These are phyloP conservation scores for Mortierella sp. DNA, from an alignment of 371 early-diverging fungal species.

Conservation along the genomic window DNA sequence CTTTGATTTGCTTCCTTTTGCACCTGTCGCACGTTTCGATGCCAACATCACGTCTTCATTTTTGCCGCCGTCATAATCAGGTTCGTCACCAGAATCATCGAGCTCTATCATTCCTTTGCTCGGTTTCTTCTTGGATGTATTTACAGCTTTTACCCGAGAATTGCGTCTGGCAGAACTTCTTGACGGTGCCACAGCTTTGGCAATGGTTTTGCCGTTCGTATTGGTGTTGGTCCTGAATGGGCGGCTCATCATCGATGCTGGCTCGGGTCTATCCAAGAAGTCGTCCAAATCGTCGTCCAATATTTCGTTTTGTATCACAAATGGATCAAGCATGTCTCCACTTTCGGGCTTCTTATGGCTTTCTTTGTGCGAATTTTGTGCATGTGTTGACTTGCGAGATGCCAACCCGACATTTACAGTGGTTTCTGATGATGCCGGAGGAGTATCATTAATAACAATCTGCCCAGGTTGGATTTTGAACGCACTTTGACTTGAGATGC, in stretches of 20 bases:
- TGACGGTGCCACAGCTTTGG: not conserved
- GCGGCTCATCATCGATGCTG: slow-evolving; percentile 42
- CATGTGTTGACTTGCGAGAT: not conserved
- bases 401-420: not conserved
- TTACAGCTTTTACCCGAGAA: not conserved
- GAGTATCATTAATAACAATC: slow-evolving; percentile 5
- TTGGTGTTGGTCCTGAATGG: slow-evolving; percentile 23
- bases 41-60: not conserved
- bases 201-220: not conserved
- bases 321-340: not conserved
- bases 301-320: not conserved
- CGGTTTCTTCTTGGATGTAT: slow-evolving; percentile 11
- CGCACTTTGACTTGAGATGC: slow-evolving; percentile 36
- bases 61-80: not conserved
- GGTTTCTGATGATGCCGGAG: not conserved
- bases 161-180: slow-evolving; percentile 5
- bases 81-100: slow-evolving; percentile 39
- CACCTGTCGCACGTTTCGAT: not conserved
- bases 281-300: slow-evolving; percentile 41
- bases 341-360: not conserved
- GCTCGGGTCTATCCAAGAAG: slow-evolving; percentile 38
- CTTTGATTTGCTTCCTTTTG: slow-evolving; percentile 14
- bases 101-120: slow-evolving; percentile 18
- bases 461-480: slow-evolving; percentile 48
- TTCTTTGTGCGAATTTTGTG: not conserved